These are phyloP conservation scores for Petunia secreta DNA, from an alignment of 257 asterid species.

Conservation along the genomic window DNA sequence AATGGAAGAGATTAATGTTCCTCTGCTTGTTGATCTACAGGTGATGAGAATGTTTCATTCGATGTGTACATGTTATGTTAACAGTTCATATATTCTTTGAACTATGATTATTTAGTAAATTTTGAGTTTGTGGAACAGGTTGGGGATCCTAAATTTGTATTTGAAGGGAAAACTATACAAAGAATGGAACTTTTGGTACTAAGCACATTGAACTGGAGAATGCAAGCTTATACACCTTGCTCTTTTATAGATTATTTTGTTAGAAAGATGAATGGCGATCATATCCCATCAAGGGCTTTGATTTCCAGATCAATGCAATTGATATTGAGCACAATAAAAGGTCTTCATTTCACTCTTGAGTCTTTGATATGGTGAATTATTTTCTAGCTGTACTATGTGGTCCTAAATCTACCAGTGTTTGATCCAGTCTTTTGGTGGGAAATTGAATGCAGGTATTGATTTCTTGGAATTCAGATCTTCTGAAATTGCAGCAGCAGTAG, in stretches of 20 bases:
- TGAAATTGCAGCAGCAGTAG: conserved; percentile 81
- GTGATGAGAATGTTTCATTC: conserved; percentile 33
- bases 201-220: conserved; percentile 67
- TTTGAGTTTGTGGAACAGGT: conserved; percentile 47
- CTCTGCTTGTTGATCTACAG: conserved; percentile 65
- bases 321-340: conserved; percentile 61
- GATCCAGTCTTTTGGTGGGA: conserved; percentile 40
- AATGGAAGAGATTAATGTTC: conserved; percentile 66
- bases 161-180: conserved; percentile 59
- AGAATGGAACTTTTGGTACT: conserved; percentile 81
- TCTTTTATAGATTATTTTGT: conserved; percentile 62
- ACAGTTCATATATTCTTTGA: not conserved
- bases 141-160: conserved; percentile 55
- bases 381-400: not conserved
- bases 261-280: conserved; percentile 40
- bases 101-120: conserved; percentile 11
- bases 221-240: conserved; percentile 67
- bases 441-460: conserved; percentile 72
- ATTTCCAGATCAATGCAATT: conserved; percentile 52
- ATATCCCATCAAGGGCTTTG: conserved; percentile 34
- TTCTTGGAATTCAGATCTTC: conserved; percentile 88
- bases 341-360: conserved; percentile 33
- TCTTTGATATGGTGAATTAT: conserved; percentile 14
- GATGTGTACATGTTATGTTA: not conserved
- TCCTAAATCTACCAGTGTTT: conserved; percentile 8